phyloP scores from a whole-genome alignment of 164 flowering plant genomes.

The Aristolochia californica region DNA sequence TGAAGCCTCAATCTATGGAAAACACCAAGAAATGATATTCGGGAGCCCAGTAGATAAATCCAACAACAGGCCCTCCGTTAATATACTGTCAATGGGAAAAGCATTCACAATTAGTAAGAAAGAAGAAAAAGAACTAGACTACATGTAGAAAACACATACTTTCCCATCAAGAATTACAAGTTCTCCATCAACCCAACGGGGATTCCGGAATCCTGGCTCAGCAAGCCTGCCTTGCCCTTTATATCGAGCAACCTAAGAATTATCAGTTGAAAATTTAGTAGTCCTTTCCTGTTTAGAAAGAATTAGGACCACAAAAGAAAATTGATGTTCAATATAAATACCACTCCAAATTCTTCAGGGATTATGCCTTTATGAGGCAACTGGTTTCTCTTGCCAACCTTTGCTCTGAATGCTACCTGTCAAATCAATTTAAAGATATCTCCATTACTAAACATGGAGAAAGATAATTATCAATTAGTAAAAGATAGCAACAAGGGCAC shows the following conservation, averaged over 20 bases:
- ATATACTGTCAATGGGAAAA: conserved; percentile 49
- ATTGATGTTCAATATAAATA: conserved; percentile 11
- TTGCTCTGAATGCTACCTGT: conserved; percentile 96
- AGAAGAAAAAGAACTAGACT: not conserved
- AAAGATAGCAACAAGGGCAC: no score
- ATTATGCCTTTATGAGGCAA: conserved; percentile 90
- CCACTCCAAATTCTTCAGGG: conserved; percentile 99
- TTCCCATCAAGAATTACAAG: conserved; percentile 93
- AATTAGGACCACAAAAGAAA: not conserved
- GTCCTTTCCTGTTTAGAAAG: conserved; percentile 1
- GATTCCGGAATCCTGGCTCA: conserved; percentile 77
- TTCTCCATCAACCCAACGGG: conserved; percentile 99
- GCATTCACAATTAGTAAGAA: not conserved
- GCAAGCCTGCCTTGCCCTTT: conserved; percentile 97
- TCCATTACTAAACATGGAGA: not conserved
- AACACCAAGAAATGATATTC: conserved; percentile 84
- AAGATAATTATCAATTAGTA: not conserved
- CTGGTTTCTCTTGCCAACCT: conserved; percentile 82
- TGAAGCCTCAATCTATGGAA: conserved; percentile 80
- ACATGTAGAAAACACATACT: conserved; percentile 25
- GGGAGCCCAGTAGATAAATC: conserved; percentile 94
- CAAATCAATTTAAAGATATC: conserved; percentile 2
- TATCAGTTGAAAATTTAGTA: conserved; percentile 10
- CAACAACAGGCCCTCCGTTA: conserved; percentile 91
- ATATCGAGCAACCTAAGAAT: conserved; percentile 78